Conservation (phyloP, 768 basidiomycete genomes). For the Mycena haematopus region DNA sequence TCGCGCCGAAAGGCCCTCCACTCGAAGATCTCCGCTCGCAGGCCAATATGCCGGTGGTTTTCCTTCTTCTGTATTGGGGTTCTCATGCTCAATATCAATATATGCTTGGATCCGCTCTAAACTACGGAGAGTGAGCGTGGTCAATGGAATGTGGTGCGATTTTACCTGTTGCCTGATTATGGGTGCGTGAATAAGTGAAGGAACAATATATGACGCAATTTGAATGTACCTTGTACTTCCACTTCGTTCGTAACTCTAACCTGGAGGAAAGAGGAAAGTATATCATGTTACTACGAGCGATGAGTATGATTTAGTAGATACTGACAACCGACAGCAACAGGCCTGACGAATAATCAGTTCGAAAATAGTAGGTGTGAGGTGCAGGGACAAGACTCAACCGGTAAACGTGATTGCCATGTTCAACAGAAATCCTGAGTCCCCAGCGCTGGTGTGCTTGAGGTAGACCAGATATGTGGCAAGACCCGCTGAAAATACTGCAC, state of each 20-base stretch:
- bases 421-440: constrained; percentile 44
- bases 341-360: constrained; percentile 32
- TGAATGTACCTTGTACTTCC: constrained; percentile 1
- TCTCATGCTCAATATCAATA: constrained; percentile 51
- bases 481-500: constrained; percentile 44
- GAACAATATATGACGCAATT: not conserved
- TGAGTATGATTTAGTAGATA: not conserved
- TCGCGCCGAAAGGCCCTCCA: constrained; percentile 48
- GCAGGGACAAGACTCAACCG: not conserved
- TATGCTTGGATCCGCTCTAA: constrained; percentile 35
- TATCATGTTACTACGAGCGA: not conserved
- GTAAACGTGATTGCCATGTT: constrained; percentile 51
- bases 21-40: constrained; percentile 47
- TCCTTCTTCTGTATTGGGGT: constrained; percentile 34
- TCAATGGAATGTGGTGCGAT: constrained; percentile 20
- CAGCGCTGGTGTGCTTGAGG: constrained; percentile 38
- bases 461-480: constrained; percentile 48
- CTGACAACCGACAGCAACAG: constrained; percentile 37
- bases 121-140: not conserved
- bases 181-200: constrained; percentile 23
- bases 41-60: constrained; percentile 59
- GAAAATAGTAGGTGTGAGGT: not conserved
- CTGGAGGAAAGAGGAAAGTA: not conserved
- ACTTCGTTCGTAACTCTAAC: not conserved
- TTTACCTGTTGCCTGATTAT: constrained; percentile 23